A percentile compares a stretch with the other conserved stretches of the same genome.
Evolutionary conservation across 106 monocot species (phyloP).

Genomic region (Phalaenopsis aphrodite): DNA sequence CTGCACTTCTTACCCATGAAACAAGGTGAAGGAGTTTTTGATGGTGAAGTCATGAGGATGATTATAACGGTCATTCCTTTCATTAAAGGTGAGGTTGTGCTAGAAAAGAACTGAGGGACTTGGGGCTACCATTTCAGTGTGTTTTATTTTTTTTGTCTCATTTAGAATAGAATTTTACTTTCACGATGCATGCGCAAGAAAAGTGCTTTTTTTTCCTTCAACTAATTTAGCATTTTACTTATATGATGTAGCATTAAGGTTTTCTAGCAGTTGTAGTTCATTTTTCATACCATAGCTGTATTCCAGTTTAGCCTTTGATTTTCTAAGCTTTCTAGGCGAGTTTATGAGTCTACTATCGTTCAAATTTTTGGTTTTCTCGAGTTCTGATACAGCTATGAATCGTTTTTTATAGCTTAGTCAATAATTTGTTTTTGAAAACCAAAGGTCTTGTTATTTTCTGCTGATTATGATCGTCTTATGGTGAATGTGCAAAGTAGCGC

Average conservation of each 20-base stretch:
- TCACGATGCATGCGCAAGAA: neutral
- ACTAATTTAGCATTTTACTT: no score
- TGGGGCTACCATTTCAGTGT: neutral
- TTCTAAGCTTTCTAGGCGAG: no score
- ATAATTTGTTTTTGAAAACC: neutral
- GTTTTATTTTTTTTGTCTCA: neutral
- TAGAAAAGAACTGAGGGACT: neutral
- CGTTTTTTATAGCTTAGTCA: neutral
- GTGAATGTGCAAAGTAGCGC: neutral
- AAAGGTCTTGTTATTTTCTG: neutral
- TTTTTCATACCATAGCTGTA: no score
- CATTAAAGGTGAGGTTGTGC: neutral
- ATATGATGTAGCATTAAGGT: no score
- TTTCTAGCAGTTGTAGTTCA: no score
- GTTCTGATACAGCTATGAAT: neutral
- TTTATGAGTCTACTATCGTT: neutral
- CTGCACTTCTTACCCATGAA: no score
- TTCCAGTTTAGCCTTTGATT: no score
- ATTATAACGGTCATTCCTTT: neutral
- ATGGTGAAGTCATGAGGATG: neutral
- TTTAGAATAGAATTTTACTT: neutral
- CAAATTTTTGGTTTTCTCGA: neutral
- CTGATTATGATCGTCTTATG: neutral
- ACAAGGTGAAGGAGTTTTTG: neutral
- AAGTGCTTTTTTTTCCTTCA: no score